Conservation (phyloP, 208 protist species). For the Paratrypanosoma confusum region DNA sequence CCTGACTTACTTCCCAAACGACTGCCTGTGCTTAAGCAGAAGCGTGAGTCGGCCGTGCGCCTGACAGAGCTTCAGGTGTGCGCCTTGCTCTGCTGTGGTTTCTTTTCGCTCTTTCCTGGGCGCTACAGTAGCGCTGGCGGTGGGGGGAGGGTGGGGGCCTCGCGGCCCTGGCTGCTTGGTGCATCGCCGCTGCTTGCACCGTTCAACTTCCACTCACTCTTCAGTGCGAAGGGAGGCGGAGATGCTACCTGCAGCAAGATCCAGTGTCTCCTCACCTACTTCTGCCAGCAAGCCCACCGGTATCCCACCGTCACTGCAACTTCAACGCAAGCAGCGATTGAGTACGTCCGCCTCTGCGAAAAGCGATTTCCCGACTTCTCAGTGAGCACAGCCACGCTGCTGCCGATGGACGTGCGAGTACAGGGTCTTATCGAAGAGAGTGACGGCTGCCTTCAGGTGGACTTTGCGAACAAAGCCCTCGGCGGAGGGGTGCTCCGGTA, state of each 20-base stretch:
- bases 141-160: too few species aligned
- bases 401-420: conserved; percentile 10
- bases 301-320: not conserved
- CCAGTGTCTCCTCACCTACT: conserved; percentile 47
- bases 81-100: conserved; percentile 36
- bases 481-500: conserved; percentile 72
- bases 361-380: conserved; percentile 27
- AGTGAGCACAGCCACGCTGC: conserved; percentile 14
- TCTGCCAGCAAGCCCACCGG: conserved; percentile 7
- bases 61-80: conserved; percentile 21
- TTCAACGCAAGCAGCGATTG: not conserved
- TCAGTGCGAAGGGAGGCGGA: conserved; percentile 13
- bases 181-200: conserved; percentile 18
- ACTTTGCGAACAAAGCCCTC: conserved; percentile 83
- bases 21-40: conserved; percentile 17
- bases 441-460: conserved; percentile 38
- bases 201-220: conserved; percentile 46
- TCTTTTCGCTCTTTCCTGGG: conserved; percentile 60
- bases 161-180: conserved; percentile 2
- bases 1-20: conserved; percentile 9
- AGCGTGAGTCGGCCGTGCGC: conserved; percentile 11
- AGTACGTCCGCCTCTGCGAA: not conserved
- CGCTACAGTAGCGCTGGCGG: conserved; percentile 9
- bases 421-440: conserved; percentile 56
- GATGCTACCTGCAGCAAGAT: conserved; percentile 34